Evolutionary conservation across 495 filamentous ascomycete species (phyloP), one percentile per base, ranked within the genome.

Genomic region (Bombardia bombarda): DNA sequence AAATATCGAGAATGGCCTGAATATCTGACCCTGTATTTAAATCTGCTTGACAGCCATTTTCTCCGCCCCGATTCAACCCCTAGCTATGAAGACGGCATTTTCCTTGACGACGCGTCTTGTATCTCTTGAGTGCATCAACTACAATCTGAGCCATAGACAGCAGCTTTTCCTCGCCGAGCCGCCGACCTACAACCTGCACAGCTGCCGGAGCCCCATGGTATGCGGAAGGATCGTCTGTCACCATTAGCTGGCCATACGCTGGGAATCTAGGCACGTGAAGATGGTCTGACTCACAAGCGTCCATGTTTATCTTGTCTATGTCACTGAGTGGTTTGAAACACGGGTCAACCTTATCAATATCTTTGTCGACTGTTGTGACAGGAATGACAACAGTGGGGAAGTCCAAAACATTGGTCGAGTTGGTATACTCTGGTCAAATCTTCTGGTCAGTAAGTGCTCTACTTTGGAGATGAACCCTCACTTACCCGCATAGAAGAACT

Each of bases 381-480:
- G 69, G 67, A 7, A 72, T 51, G 18, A 65, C 61, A 7, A 59
- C 64, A 40, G 46, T 60, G 3, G 58, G 66, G 25, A 58, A 68
- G 37, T 72, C 65, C 18, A 72, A 49, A 7, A 70, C 36, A 36
- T 69, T 72, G 28, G 60, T 53, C 14, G 48, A 53, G 18, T 46
- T 49, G 0, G 66, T 48, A 35, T 30, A 63, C 23, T 61, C 65
- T 23, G 52, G 28, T 40, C 6, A 10, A 28, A 13, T 2, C n/a
- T n/a, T n/a, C 2, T 28, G 9, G 26, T 28, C 26, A 28, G 26
- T 7, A 28, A n/a, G n/a, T n/a, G n/a, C n/a, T n/a, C n/a, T n/a
- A n/a, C 17, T 9, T 38, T 24, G 7, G 21, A n/a, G 16, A 7
- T 13, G 13, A 13, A 13, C 7, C 26, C 12, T 22, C 18, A 26